Conservation (phyloP, 164 flowering plant species). For the Sextonia rubra region DNA sequence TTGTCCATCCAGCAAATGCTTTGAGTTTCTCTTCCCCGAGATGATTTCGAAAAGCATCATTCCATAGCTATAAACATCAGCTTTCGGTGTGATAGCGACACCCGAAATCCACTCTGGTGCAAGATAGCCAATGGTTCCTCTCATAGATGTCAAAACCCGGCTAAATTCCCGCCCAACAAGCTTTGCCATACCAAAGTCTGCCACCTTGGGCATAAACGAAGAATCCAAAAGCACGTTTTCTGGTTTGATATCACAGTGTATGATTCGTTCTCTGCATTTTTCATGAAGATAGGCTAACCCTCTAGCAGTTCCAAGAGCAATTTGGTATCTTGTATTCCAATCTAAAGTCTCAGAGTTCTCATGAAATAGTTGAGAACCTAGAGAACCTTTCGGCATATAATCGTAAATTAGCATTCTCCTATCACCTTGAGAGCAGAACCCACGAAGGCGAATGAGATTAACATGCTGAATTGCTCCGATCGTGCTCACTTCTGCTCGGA, state of each 20-base stretch:
- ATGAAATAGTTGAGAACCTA: slow-evolving; percentile 30
- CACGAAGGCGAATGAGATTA: slow-evolving; percentile 46
- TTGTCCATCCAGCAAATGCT: neutral
- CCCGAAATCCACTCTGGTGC: slow-evolving; percentile 16
- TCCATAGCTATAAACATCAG: slow-evolving; percentile 12
- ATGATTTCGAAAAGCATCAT: slow-evolving; percentile 12
- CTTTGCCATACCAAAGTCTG: slow-evolving; percentile 15
- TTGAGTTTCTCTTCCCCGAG: slow-evolving; percentile 11
- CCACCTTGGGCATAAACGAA: slow-evolving; percentile 4
- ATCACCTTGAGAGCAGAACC: slow-evolving; percentile 44
- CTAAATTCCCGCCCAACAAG: slow-evolving; percentile 6
- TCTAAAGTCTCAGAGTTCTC: neutral
- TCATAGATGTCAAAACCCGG: slow-evolving; percentile 15
- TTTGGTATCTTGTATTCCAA: slow-evolving; percentile 10
- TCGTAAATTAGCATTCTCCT: slow-evolving; percentile 44
- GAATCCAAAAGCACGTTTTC: slow-evolving; percentile 10
- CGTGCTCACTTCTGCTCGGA: slow-evolving; percentile 53
- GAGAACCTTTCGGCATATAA: slow-evolving; percentile 49
- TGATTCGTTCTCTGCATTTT: slow-evolving; percentile 7
- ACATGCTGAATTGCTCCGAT: slow-evolving; percentile 57
- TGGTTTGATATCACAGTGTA: slow-evolving; percentile 13
- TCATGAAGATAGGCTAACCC: neutral
- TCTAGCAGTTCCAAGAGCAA: slow-evolving; percentile 4
- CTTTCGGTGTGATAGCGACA: slow-evolving; percentile 7
- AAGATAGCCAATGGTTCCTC: slow-evolving; percentile 13